Base-by-base conservation (phyloP, 2,329 filamentous ascomycete genomes). In the Curvularia hawaiiensis region DNA sequence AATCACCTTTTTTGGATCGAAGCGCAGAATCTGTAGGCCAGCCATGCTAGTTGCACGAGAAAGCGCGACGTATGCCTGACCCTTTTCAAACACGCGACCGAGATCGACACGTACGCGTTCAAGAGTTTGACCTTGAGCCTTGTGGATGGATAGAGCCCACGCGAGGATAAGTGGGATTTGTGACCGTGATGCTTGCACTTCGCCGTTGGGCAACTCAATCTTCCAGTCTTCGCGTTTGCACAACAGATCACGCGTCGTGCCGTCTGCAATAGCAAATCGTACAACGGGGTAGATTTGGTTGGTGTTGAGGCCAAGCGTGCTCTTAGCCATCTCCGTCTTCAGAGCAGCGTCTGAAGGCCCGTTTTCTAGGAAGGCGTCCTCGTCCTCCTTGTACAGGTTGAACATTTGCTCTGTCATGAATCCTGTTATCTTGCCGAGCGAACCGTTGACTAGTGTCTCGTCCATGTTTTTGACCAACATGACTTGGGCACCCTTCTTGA, bases 391-490 rank as follows among this genome's bases (percentile, higher is more conserved):
- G 68, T 86, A 87, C 43, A 80, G 74, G 50, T 84, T 84, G 63
- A 88, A 90, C 28, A 81, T 84, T 43, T 80, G 79, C 63, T 89
- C 85, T 51, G 83, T 86, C 88, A 92, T 93, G 76, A 97, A 96
- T 6, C 84, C 86, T 12, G 89, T 83, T 4, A 99, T 90, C 60
- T 90, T 93, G 24, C 95, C 95, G 10, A 99, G 82, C 0, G 94
- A 96, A 4, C 95, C 95, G 71, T 99, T 99, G 65, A 98, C 95
- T 0, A 99, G 83, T 0, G 86, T 88, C 39, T 97, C 92, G 71
- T 99, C 95, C 79, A 98, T 89, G 68, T 99, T 99, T 77, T 99
- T 99, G 82, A 99, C 97, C n/a, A 99, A 82, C 95, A 99, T 99
- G 44, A 99, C 96, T 73, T 99, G 96, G 0, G 95, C 91, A 10